A percentile compares a stretch with the other conserved stretches of the same genome.
Evolutionary conservation across 805 yeast species (phyloP).

Genomic region (Metschnikowia colocasiae): DNA sequence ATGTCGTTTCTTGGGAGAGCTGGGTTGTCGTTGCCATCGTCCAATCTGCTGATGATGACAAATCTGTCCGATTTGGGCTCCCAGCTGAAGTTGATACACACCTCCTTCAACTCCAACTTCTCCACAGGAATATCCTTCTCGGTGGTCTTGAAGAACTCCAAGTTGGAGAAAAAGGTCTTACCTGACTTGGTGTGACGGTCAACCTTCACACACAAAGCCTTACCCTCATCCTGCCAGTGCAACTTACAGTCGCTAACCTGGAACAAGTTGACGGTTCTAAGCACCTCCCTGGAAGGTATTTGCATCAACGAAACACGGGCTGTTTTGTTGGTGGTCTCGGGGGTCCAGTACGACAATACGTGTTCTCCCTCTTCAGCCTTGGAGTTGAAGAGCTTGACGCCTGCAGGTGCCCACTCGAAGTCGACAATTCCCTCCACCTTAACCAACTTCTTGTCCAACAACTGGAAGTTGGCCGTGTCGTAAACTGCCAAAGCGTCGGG

Average conservation of each 20-base stretch:
- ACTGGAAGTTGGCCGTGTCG: slow-evolving; percentile 72
- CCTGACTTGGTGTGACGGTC: slow-evolving; percentile 95
- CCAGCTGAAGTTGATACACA: slow-evolving; percentile 88
- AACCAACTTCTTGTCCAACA: slow-evolving; percentile 81
- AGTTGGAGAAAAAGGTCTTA: slow-evolving; percentile 84
- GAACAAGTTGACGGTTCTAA: slow-evolving; percentile 90
- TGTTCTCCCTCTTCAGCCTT: slow-evolving; percentile 54
- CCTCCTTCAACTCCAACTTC: slow-evolving; percentile 87
- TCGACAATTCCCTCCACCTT: slow-evolving; percentile 82
- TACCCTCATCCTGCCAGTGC: slow-evolving; percentile 91
- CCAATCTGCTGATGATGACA: slow-evolving; percentile 65
- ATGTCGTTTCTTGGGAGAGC: slow-evolving; percentile 64
- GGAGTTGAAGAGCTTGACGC: slow-evolving; percentile 61
- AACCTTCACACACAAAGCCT: slow-evolving; percentile 85
- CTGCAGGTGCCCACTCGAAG: slow-evolving; percentile 93
- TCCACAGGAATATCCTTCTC: slow-evolving; percentile 95
- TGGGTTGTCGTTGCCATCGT: slow-evolving; percentile 54
- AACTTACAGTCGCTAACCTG: slow-evolving; percentile 88
- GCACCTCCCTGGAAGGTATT: slow-evolving; percentile 73
- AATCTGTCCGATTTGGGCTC: slow-evolving; percentile 92
- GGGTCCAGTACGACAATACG: slow-evolving; percentile 92
- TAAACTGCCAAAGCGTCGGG: slow-evolving; percentile 91
- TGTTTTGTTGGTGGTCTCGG: slow-evolving; percentile 86
- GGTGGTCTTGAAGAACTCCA: slow-evolving; percentile 82
- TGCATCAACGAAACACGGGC: slow-evolving; percentile 92